phyloP scores from a whole-genome alignment of 805 yeast species.

The Pichia scutulata region DNA sequence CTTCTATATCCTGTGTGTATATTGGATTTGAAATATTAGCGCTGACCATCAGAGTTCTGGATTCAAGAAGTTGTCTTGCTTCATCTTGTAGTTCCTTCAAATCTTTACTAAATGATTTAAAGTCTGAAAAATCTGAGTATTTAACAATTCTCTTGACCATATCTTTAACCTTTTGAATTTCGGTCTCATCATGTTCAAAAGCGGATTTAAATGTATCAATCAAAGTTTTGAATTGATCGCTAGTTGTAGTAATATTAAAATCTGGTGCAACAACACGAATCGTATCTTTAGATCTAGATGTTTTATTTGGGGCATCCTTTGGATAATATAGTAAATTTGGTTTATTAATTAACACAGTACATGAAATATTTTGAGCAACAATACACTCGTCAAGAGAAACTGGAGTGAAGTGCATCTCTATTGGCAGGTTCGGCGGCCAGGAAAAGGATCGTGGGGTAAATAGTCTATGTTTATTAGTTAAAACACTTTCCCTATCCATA shows the following conservation, averaged over 20 bases:
- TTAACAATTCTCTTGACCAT: constrained; percentile 26
- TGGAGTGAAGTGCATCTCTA: constrained; percentile 52
- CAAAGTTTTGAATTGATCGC: constrained; percentile 48
- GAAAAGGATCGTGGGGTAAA: constrained; percentile 23
- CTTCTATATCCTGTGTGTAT: constrained; percentile 6
- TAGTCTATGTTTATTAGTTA: constrained; percentile 27
- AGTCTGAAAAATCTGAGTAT: constrained; percentile 23
- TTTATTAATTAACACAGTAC: constrained; percentile 39
- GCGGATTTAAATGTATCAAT: constrained; percentile 43
- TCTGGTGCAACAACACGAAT: constrained; percentile 32
- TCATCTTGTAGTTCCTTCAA: constrained; percentile 19
- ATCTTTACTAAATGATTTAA: constrained; percentile 12
- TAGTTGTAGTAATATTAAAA: constrained; percentile 45
- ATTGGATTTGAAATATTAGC: not conserved
- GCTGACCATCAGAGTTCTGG: constrained; percentile 17
- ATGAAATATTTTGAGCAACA: constrained; percentile 45
- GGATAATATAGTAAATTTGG: constrained; percentile 46
- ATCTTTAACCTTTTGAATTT: constrained; percentile 34
- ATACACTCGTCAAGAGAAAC: constrained; percentile 35
- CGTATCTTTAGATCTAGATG: constrained; percentile 10
- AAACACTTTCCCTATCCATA: constrained; percentile 32
- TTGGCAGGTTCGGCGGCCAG: constrained; percentile 66
- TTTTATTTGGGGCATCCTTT: constrained; percentile 18
- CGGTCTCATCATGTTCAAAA: constrained; percentile 28
- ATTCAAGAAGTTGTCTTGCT: constrained; percentile 17